These are phyloP conservation scores for Cyclostephanos invisitatus DNA, from an alignment of 108 stramenopile species.

Conservation along the genomic window DNA sequence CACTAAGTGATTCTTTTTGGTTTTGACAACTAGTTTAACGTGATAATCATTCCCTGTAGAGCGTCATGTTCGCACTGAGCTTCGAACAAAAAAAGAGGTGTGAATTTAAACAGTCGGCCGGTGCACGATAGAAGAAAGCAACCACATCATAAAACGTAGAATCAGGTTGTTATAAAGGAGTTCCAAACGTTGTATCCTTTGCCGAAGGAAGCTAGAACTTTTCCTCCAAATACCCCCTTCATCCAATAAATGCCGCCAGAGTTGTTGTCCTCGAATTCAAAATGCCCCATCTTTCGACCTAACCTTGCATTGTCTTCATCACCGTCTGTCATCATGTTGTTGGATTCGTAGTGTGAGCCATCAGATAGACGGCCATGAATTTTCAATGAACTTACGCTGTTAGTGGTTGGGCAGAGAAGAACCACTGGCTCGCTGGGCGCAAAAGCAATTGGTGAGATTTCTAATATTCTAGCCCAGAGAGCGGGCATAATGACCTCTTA, in stretches of 20 bases:
- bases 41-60: too few relatives aligned
- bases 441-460: conserved; percentile 1
- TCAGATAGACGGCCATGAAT: conserved; percentile 74
- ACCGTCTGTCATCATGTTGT: conserved; percentile 42
- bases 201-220: conserved; percentile 55
- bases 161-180: conserved; percentile 13
- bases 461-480: neutral
- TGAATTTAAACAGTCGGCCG: too few relatives aligned
- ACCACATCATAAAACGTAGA: too few relatives aligned
- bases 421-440: conserved; percentile 70
- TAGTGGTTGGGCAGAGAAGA: conserved; percentile 27
- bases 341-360: conserved; percentile 59
- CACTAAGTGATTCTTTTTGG: too few relatives aligned
- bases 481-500: conserved; percentile 12
- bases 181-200: conserved; percentile 74
- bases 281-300: conserved; percentile 22
- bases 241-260: conserved; percentile 57
- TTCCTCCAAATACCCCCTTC: conserved; percentile 51
- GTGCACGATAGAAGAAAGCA: too few relatives aligned
- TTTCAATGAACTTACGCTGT: conserved; percentile 29
- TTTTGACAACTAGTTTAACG: too few relatives aligned
- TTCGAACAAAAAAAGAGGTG: too few relatives aligned
- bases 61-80: too few relatives aligned
- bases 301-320: neutral
- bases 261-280: conserved; percentile 20